Evolutionary conservation across 305 asterid species (phyloP), one percentile per base, ranked within the genome.

Genomic region (Fraxinus paxiana): DNA sequence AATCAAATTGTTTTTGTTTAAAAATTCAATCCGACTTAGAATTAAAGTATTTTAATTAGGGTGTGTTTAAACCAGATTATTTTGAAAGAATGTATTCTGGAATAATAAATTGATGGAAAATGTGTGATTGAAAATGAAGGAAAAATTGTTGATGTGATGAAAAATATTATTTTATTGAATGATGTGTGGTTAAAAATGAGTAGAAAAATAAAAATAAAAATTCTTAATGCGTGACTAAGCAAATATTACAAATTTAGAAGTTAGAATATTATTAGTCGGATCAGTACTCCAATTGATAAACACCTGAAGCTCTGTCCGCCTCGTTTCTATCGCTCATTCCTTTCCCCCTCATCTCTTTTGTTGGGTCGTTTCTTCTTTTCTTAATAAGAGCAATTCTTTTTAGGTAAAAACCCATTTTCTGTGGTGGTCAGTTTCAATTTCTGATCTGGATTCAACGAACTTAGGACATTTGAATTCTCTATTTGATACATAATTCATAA

Each of bases 271-370:
- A 26, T 26, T 1, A 65, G 17, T 69, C 38, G 41, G 38, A 13
- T 12, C 22, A 20, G 73, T 30, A 13, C 22, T 69, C 41, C 41
- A 69, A 69, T 69, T 15, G 74, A 69, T 69, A 69, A 13, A 15
- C 74, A 30, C 41, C 20, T 30, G 75, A 69, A 26, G 35, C 73
- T 65, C 0, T 15, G 18, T 24, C 17, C 10, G 3, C 26, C 6
- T 59, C 73, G 56, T 18, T 41, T 78, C 63, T 28, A 78, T 78
- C 81, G 81, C 41, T 33, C 65, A 20, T 37, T 77, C 65, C 2
- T 51, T 65, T 20, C 15, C 18, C 8, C 22, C 41, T 76, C 69
- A 15, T 80, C 59, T 74, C 80, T 38, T 74, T 30, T 56, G 22
- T 15, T 15, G 6, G 31, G 37, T 61, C 59, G 7, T 1, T 9